Percentiles rank a stretch among this genome's conserved stretches.
phyloP scores from a whole-genome alignment of 2,329 filamentous ascomycete genomes.

The Gyromitra esculenta region DNA sequence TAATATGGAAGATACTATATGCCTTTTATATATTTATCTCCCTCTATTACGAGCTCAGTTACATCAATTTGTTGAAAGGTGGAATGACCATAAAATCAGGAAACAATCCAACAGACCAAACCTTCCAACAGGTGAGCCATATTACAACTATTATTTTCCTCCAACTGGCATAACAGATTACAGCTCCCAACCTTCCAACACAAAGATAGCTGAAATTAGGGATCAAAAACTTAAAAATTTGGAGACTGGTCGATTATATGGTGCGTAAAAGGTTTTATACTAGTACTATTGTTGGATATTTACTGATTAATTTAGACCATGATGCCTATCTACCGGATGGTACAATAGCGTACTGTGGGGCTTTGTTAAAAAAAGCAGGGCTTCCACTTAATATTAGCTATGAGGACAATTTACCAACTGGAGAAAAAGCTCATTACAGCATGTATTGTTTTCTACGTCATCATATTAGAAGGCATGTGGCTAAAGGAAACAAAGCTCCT shows the following conservation, averaged over 20 bases:
- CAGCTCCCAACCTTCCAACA: not conserved
- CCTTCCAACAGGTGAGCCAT: slow-evolving; percentile 28
- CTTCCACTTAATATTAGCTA: not conserved
- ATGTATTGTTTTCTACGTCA: slow-evolving; percentile 3
- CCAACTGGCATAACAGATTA: not conserved
- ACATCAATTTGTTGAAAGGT: slow-evolving; percentile 8
- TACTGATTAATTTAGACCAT: not conserved
- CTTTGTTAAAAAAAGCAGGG: not conserved
- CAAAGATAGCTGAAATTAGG: not conserved
- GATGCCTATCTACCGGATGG: not conserved
- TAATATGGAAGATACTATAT: slow-evolving; percentile 19
- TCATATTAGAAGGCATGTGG: not conserved
- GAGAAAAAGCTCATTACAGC: not conserved
- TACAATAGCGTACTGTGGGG: not conserved
- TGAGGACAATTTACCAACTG: not conserved
- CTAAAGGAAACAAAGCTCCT: not conserved
- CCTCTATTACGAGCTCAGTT: slow-evolving; percentile 13
- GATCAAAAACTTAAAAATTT: not conserved
- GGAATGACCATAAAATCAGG: slow-evolving; percentile 21
- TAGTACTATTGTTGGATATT: not conserved
- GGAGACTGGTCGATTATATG: not conserved
- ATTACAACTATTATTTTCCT: slow-evolving; percentile 16
- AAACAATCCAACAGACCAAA: slow-evolving; percentile 20
- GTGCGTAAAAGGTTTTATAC: not conserved
- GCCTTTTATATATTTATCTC: slow-evolving; percentile 25